A percentile compares a stretch with the other conserved stretches of the same genome.
phyloP scores from a whole-genome alignment of 495 filamentous ascomycete genomes.

The Eremomyces bilateralis region DNA sequence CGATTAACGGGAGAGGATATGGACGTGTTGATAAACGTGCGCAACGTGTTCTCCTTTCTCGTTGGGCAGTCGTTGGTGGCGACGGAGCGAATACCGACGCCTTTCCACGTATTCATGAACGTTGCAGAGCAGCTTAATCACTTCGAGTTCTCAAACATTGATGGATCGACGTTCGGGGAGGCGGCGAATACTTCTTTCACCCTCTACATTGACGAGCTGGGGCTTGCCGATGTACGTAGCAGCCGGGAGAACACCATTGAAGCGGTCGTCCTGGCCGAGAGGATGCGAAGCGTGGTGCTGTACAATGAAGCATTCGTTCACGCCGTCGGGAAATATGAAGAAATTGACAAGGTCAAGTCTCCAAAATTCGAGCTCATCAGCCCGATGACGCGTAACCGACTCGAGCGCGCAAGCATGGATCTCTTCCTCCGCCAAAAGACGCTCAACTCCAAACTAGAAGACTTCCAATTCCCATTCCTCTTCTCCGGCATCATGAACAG shows the following conservation, averaged over 20 bases:
- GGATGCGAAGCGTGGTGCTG: slow-evolving; percentile 56
- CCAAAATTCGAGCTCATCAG: slow-evolving; percentile 49
- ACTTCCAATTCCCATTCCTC: slow-evolving; percentile 78
- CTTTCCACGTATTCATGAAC: slow-evolving; percentile 56
- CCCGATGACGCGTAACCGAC: slow-evolving; percentile 44
- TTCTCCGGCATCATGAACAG: slow-evolving; percentile 79
- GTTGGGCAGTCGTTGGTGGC: slow-evolving; percentile 60
- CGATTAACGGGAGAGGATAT: slow-evolving; percentile 32
- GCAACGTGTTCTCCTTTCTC: slow-evolving; percentile 85
- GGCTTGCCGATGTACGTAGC: slow-evolving; percentile 54
- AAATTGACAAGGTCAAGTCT: slow-evolving; percentile 42
- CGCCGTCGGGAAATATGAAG: slow-evolving; percentile 72
- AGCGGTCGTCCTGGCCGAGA: slow-evolving; percentile 67
- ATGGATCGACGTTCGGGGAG: slow-evolving; percentile 67
- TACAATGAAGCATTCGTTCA: slow-evolving; percentile 87
- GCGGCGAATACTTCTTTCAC: slow-evolving; percentile 55
- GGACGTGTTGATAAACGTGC: slow-evolving; percentile 47
- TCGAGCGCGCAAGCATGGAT: slow-evolving; percentile 66
- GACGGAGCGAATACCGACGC: slow-evolving; percentile 37
- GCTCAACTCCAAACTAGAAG: slow-evolving; percentile 43
- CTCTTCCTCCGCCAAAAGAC: slow-evolving; percentile 43
- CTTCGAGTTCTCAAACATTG: slow-evolving; percentile 60
- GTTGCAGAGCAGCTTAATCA: slow-evolving; percentile 44
- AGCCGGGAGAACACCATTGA: slow-evolving; percentile 85
- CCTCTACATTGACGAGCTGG: slow-evolving; percentile 51